Evolutionary conservation across 148 eudicot genomes (phyloP).

Genomic region (Oxyria digyna): DNA sequence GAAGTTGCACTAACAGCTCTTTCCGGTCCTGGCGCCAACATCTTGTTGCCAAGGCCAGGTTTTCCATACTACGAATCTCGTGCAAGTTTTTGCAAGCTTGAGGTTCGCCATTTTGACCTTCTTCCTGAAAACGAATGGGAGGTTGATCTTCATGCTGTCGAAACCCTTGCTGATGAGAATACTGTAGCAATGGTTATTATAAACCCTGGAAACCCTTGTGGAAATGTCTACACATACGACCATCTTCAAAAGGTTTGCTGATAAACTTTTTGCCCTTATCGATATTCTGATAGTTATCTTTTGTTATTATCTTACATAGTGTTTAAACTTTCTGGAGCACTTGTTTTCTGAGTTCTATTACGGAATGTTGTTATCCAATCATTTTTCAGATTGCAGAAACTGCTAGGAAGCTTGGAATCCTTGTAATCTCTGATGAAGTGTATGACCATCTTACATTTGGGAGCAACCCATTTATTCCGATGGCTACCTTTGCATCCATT

Average conservation of each 20-base stretch:
- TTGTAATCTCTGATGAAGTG: constrained; percentile 34
- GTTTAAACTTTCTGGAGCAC: background rate
- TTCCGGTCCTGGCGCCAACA: constrained; percentile 20
- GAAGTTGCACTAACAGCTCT: constrained; percentile 12
- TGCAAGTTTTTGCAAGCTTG: constrained; percentile 10
- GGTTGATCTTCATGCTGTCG: constrained; percentile 23
- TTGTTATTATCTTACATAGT: no score
- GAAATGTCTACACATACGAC: constrained; percentile 21
- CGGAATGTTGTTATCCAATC: background rate
- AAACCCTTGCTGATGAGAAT: constrained; percentile 23
- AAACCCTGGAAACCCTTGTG: constrained; percentile 37
- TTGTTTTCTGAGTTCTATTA: background rate
- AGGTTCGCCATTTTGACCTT: constrained; percentile 27
- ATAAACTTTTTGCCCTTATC: no score
- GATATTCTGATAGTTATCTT: no score
- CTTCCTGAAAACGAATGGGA: constrained; percentile 28
- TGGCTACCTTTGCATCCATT: constrained; percentile 25
- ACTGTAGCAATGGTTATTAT: constrained; percentile 31
- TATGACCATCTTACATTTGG: constrained; percentile 29
- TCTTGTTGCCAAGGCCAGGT: constrained; percentile 28
- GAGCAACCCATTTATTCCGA: constrained; percentile 22
- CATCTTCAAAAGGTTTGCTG: constrained; percentile 22
- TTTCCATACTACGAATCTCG: constrained; percentile 19
- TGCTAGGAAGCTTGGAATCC: constrained; percentile 24
- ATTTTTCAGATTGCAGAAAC: constrained; percentile 23